Conservation (phyloP, 73 alveolate genomes). For the Tetrahymena borealis region DNA sequence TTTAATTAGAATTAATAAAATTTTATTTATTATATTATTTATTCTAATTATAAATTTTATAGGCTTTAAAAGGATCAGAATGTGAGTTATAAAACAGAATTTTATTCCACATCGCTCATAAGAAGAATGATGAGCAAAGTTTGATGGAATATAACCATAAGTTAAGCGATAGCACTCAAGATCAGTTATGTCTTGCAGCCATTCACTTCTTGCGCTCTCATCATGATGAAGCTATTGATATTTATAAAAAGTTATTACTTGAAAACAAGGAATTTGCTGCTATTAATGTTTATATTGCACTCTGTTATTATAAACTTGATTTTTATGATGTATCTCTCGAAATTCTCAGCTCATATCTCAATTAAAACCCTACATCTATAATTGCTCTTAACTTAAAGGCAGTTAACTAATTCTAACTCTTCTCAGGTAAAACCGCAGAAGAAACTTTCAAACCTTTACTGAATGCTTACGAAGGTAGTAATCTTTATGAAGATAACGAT, state of each 20-base stretch:
- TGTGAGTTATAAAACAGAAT: slow-evolving; percentile 64
- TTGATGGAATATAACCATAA: slow-evolving; percentile 79
- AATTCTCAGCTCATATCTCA: slow-evolving; percentile 77
- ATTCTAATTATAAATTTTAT: neutral
- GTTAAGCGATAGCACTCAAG: slow-evolving; percentile 64
- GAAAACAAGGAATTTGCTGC: slow-evolving; percentile 90
- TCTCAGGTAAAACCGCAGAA: slow-evolving; percentile 96
- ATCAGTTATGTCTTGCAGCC: slow-evolving; percentile 96
- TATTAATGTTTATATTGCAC: slow-evolving; percentile 90
- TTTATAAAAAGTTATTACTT: slow-evolving; percentile 66
- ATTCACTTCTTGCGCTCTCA: slow-evolving; percentile 87
- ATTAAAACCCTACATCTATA: slow-evolving; percentile 62
- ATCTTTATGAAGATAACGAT: slow-evolving; percentile 91
- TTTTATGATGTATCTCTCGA: slow-evolving; percentile 93
- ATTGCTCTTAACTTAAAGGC: slow-evolving; percentile 96
- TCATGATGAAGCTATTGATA: slow-evolving; percentile 80
- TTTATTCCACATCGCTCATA: slow-evolving; percentile 89
- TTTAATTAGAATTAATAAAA: neutral
- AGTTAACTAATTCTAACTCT: slow-evolving; percentile 94
- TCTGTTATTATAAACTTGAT: slow-evolving; percentile 96
- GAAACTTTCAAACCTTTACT: slow-evolving; percentile 79
- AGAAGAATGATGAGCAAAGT: slow-evolving; percentile 87
- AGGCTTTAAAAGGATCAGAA: slow-evolving; percentile 46
- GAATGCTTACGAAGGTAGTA: slow-evolving; percentile 80
- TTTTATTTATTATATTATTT: neutral